Base-by-base conservation (phyloP, 2,329 filamentous ascomycete genomes). In the Botrytis deweyae region DNA sequence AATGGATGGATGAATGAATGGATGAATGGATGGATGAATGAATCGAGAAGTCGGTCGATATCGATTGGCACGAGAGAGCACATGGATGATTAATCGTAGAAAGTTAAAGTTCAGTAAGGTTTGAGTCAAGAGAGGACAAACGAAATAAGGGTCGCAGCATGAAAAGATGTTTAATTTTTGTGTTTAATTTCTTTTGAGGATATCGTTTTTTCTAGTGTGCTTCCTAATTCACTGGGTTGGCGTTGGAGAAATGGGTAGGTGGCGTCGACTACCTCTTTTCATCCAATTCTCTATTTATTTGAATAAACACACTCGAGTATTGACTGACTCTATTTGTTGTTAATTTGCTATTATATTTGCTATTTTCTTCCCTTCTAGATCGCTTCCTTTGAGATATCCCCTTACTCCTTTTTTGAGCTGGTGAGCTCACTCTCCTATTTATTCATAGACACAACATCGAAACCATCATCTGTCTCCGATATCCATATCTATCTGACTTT, bases 201-300 rank as follows among this genome's bases (percentile, higher is more conserved):
- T 40, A 62, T 62, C 59, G 49, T n/a, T 62, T 62, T 40, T 61
- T 25, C 59, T 62, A 49, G 22, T 52, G 12, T n/a, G 25, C 46
- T 55, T 52, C 52, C 46, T 67, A 52, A 40, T 36, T 55, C 49
- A 33, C 7, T 12, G 25, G 65, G 52, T 55, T 29, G 52, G 44
- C 10, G 65, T 67, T 55, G 65, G 14, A n/a, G 6, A 55, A 29
- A 67, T 55, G n/a, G 22, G 22, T 20, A 36, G 18, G 65, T 55
- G 65, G 65, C 65, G 33, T 55, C 33, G 36, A 67, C 33, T 44
- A 65, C n/a, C n/a, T 33, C 22, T 64, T 44, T 64, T 44, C 62
- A 64, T 63, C 61, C 10, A 25, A 42, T 25, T 52, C 46, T 22
- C 42, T 42, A 63, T 42, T 20, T 42, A 62, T 63, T n/a, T 36